Conservation (phyloP, 2,329 filamentous ascomycete genomes). For the Davidsoniella eucalypti region DNA sequence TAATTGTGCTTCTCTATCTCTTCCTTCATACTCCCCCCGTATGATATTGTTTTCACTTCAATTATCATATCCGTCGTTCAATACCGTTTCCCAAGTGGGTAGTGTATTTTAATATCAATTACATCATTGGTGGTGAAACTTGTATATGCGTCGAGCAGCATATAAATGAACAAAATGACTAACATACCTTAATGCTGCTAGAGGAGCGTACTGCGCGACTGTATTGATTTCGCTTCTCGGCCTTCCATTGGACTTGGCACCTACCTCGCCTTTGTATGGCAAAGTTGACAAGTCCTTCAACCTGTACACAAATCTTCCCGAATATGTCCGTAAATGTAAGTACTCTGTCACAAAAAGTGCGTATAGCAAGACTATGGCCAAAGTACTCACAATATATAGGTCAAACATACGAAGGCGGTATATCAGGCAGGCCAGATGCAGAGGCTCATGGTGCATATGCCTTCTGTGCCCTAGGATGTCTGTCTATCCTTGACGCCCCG, state of each 20-base stretch:
- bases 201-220: conserved; percentile 81
- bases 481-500: conserved; percentile 71
- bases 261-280: conserved; percentile 6
- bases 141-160: neutral
- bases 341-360: conserved; percentile 14
- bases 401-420: conserved; percentile 90
- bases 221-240: conserved; percentile 70
- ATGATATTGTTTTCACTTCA: neutral
- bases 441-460: conserved; percentile 96
- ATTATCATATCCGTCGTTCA: neutral
- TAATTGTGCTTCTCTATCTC: neutral
- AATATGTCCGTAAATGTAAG: conserved; percentile 69
- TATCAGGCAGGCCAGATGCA: conserved; percentile 66
- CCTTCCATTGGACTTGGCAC: conserved; percentile 55
- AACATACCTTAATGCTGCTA: neutral
- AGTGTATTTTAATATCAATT: neutral
- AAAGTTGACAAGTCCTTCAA: conserved; percentile 10
- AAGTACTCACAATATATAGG: conserved; percentile 27
- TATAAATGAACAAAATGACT: neutral
- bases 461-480: conserved; percentile 80
- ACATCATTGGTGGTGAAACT: too few species aligned
- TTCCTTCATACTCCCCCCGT: neutral
- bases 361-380: neutral
- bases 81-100: too few species aligned
- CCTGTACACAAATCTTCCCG: conserved; percentile 34